These are phyloP conservation scores for Lactarius vividus DNA, from an alignment of 768 basidiomycete species.

Conservation along the genomic window DNA sequence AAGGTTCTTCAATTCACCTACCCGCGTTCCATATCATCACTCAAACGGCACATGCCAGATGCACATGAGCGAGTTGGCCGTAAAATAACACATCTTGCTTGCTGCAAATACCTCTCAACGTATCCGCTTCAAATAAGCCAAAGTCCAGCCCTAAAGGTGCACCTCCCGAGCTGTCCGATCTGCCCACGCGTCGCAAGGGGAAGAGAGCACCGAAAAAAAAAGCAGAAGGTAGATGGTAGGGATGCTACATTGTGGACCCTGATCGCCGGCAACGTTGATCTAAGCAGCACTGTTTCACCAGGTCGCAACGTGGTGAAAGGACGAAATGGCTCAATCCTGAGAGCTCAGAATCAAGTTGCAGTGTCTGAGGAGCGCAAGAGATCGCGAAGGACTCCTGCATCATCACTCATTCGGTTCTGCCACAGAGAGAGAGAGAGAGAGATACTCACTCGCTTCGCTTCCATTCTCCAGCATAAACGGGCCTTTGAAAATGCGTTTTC, in stretches of 20 bases:
- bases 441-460: background rate
- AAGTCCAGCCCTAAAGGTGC: constrained; percentile 46
- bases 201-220: constrained; percentile 6
- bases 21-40: background rate
- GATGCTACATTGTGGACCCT: constrained; percentile 12
- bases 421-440: too few relatives aligned
- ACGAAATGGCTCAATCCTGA: background rate
- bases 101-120: constrained; percentile 66
- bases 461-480: background rate
- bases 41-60: constrained; percentile 34
- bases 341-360: background rate
- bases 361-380: background rate
- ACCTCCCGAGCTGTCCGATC: background rate
- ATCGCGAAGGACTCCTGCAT: background rate
- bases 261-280: constrained; percentile 17
- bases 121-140: constrained; percentile 70
- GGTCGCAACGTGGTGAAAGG: constrained; percentile 1
- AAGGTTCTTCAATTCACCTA: constrained; percentile 43
- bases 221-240: background rate
- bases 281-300: background rate
- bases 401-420: background rate
- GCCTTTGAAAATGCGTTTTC: background rate
- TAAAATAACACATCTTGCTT: constrained; percentile 50
- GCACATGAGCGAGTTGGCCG: constrained; percentile 48
- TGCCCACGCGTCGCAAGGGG: constrained; percentile 4